Conservation (phyloP, 139 green algal species). For the Tetradesmus lagerheimii region DNA sequence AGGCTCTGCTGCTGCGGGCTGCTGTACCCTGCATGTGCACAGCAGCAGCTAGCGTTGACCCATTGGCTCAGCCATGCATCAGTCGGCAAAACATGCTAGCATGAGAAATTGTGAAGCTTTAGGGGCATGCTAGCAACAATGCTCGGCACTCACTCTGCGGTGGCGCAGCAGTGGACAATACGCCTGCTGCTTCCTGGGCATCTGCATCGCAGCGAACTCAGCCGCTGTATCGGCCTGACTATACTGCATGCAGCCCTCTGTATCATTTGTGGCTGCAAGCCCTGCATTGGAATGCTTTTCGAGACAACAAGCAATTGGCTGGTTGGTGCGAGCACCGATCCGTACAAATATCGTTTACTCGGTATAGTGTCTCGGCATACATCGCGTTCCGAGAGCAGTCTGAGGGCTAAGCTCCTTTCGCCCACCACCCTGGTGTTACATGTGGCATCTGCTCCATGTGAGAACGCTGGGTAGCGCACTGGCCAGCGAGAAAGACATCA, state of each 20-base stretch:
- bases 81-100: background rate
- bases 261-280: background rate
- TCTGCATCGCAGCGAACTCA: background rate
- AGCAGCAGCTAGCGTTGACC: background rate
- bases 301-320: background rate
- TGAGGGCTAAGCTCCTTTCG: background rate
- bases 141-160: constrained; percentile 30
- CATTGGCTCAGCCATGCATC: background rate
- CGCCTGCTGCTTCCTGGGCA: constrained; percentile 5
- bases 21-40: constrained; percentile 15
- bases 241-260: background rate
- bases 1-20: background rate
- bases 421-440: background rate
- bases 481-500: background rate
- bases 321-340: background rate
- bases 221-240: background rate
- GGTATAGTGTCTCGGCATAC: background rate
- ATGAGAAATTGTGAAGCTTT: background rate
- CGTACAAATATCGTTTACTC: background rate
- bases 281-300: background rate
- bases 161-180: constrained; percentile 26
- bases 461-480: background rate
- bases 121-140: background rate
- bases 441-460: background rate
- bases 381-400: background rate